These are phyloP conservation scores for Thalia dealbata DNA, from an alignment of 176 grass and related monocot species.

Conservation along the genomic window DNA sequence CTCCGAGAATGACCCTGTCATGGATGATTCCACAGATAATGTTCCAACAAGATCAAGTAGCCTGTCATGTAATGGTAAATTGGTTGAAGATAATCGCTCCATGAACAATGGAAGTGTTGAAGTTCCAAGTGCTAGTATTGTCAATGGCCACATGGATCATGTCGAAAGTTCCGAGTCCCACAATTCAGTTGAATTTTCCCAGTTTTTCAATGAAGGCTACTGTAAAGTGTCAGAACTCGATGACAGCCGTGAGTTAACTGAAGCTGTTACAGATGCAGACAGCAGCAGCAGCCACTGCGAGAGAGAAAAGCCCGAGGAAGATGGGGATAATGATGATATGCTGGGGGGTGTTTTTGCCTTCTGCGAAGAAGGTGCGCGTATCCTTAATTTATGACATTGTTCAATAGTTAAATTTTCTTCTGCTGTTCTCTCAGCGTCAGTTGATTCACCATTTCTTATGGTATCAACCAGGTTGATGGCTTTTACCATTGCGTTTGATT, in stretches of 20 bases:
- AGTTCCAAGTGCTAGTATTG: slow-evolving; percentile 33
- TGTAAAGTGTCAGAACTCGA: slow-evolving; percentile 99
- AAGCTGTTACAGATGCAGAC: slow-evolving; percentile 99
- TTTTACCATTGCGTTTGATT: neutral
- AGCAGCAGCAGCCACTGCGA: slow-evolving; percentile 98
- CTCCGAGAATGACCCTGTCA: slow-evolving; percentile 32
- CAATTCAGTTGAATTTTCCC: slow-evolving; percentile 68
- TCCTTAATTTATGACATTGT: neutral
- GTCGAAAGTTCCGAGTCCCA: slow-evolving; percentile 48
- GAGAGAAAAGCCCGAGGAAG: slow-evolving; percentile 98
- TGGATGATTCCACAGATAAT: slow-evolving; percentile 39
- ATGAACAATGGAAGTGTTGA: slow-evolving; percentile 24
- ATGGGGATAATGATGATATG: slow-evolving; percentile 91
- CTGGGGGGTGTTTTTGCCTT: slow-evolving; percentile 96
- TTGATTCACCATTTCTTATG: neutral
- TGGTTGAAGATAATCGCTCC: slow-evolving; percentile 29
- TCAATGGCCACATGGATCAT: slow-evolving; percentile 34
- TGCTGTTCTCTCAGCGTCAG: neutral
- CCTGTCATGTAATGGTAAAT: slow-evolving; percentile 15
- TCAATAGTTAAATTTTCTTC: neutral
- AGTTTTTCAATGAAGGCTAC: slow-evolving; percentile 98
- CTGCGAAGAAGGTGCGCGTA: slow-evolving; percentile 78
- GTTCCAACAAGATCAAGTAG: slow-evolving; percentile 26
- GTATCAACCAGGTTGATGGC: neutral
- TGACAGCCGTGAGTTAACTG: slow-evolving; percentile 99